Conservation (phyloP, 257 asterid genomes). For the Capsicum baccatum region DNA sequence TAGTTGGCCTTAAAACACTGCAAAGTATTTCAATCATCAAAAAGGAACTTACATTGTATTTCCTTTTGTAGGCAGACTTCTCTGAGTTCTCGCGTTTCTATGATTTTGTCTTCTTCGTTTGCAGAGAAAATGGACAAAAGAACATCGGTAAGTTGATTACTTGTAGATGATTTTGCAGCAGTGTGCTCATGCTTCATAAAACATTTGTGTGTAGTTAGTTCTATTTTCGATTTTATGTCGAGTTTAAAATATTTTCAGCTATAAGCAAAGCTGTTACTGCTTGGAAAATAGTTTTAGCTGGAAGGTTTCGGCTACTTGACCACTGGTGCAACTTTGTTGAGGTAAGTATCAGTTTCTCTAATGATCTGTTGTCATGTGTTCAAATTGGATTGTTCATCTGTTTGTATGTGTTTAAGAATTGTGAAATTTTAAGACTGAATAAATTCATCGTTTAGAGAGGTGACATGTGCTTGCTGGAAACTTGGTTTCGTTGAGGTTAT, state of each 20-base stretch:
- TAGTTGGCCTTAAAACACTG: background rate
- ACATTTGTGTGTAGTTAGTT: background rate
- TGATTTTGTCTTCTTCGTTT: constrained; percentile 88
- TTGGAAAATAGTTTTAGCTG: constrained; percentile 87
- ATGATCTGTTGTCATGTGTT: constrained; percentile 5
- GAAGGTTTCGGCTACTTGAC: constrained; percentile 87
- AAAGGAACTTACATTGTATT: background rate
- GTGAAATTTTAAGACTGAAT: background rate
- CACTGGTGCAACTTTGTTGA: constrained; percentile 92
- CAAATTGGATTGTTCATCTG: background rate
- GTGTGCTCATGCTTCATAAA: background rate
- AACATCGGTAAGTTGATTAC: constrained; percentile 71
- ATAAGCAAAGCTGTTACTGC: constrained; percentile 89
- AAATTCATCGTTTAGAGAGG: constrained; percentile 12
- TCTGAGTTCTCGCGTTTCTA: constrained; percentile 84
- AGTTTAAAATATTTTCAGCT: constrained; percentile 57
- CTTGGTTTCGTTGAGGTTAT: background rate
- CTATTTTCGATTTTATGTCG: background rate
- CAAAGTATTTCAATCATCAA: background rate
- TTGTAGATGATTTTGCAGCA: constrained; percentile 12
- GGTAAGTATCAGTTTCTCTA: constrained; percentile 44
- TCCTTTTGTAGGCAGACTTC: constrained; percentile 64
- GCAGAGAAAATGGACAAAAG: constrained; percentile 96
- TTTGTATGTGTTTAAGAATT: background rate
- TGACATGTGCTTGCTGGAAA: background rate